Percentiles rank a stretch among this genome's conserved stretches.
These are phyloP conservation scores for Xylariaceae sp. DNA, from an alignment of 2,329 filamentous ascomycete genomes.

Conservation along the genomic window DNA sequence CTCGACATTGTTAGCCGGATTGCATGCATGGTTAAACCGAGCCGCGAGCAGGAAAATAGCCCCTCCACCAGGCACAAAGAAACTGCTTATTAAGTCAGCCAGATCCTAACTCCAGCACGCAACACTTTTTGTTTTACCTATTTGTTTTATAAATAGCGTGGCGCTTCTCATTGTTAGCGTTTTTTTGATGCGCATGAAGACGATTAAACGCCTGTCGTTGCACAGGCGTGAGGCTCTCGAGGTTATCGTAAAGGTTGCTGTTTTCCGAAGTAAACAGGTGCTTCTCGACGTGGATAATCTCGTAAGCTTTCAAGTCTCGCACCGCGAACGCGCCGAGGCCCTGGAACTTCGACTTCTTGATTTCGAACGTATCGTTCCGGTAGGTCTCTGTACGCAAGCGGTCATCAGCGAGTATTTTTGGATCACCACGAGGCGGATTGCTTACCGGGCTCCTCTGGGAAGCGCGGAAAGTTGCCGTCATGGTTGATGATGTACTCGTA, in stretches of 20 bases:
- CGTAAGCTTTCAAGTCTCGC: slow-evolving; percentile 30
- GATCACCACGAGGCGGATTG: too few species aligned
- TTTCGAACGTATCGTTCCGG: slow-evolving; percentile 35
- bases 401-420: too few species aligned
- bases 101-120: not conserved
- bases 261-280: slow-evolving; percentile 34
- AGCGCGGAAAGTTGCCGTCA: not conserved
- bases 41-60: slow-evolving; percentile 48
- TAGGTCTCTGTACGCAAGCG: slow-evolving; percentile 12
- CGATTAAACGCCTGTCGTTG: slow-evolving; percentile 30
- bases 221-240: slow-evolving; percentile 28
- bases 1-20: slow-evolving; percentile 35
- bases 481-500: not conserved
- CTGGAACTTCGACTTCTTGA: slow-evolving; percentile 36
- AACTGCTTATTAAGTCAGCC: too few species aligned
- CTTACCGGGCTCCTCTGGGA: not conserved
- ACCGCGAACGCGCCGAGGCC: slow-evolving; percentile 46
- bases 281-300: slow-evolving; percentile 40
- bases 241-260: slow-evolving; percentile 28
- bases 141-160: slow-evolving; percentile 42
- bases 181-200: slow-evolving; percentile 32
- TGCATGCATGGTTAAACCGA: slow-evolving; percentile 57
- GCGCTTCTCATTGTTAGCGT: slow-evolving; percentile 23
- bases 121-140: slow-evolving; percentile 30
- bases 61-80: too few species aligned